Base-by-base conservation (phyloP, 306 rosid species). In the Mimosa pudica region DNA sequence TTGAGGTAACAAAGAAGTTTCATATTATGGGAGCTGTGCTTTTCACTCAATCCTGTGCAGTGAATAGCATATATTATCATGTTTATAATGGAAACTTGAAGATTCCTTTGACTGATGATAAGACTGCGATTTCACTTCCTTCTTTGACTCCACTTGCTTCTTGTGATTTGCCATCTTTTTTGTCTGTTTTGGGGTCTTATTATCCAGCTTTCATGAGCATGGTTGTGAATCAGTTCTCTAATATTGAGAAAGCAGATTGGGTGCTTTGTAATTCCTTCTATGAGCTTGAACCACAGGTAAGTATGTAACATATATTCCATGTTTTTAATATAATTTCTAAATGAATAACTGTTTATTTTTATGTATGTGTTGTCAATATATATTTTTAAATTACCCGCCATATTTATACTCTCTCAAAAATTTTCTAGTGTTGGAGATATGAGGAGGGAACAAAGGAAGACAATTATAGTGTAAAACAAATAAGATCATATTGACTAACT, bases 171-270 rank as follows among this genome's bases (percentile, higher is more conserved):
- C 73, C 73, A 1, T 68, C 73, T 9, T 68, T 68, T 33, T 44
- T 68, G 73, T 17, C n/a, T 68, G 52, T 17, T 9, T 42, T 42
- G 52, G 73, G 73, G 47, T 32, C 13, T 18, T 68, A 68, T 44
- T 68, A 68, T 44, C 73, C 73, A 17, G 73, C 4, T 41, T 68
- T 41, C 35, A 68, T 52, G 5, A 16, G 4, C 8, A 41, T 68
- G 73, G 8, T 68, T 42, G 73, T 68, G 52, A 18, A 68, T 42
- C 73, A n/a, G 35, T 68, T 68, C 17, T 68, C 54, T 68, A 10
- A 68, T 24, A 68, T 42, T 44, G 73, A 68, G 73, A 18, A 44
- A 68, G 73, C 35, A n/a, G 73, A 68, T 68, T 68, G 73, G 52
- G 73, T 41, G 51, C 52, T 67, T 9, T 67, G 72, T 18, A 68